phyloP scores from a whole-genome alignment of 768 basidiomycete genomes.

The Termitomyces sp. region DNA sequence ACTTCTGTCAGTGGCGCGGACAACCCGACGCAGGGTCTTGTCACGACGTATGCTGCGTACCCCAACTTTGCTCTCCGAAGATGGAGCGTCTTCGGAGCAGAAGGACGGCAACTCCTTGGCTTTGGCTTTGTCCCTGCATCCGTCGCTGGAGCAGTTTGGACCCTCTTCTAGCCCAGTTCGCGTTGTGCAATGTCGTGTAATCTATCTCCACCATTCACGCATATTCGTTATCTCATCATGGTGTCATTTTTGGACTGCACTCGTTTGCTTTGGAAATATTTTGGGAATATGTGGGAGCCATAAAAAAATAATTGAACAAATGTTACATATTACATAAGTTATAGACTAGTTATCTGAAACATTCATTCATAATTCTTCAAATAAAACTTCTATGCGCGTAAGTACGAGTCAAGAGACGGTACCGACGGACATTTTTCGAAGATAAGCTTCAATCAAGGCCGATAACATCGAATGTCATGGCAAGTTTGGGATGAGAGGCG shows the following conservation, averaged over 20 bases:
- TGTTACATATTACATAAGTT: not conserved
- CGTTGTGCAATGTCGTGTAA: not conserved
- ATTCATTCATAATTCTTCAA: no score
- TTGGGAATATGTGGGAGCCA: no score
- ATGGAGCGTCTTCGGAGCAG: conserved; percentile 9
- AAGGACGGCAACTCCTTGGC: conserved; percentile 5
- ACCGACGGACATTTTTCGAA: no score
- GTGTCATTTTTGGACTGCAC: no score
- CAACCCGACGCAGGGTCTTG: conserved; percentile 32
- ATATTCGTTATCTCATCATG: not conserved
- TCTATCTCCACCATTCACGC: not conserved
- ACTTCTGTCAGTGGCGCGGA: conserved; percentile 36
- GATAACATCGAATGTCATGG: not conserved
- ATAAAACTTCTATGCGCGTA: not conserved
- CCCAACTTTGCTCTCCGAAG: conserved; percentile 19
- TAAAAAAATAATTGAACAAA: no score
- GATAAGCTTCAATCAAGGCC: no score
- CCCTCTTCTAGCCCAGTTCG: conserved; percentile 1
- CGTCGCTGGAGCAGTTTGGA: conserved; percentile 18
- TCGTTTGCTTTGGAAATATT: no score
- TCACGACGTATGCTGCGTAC: conserved; percentile 32
- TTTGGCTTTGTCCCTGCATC: conserved; percentile 12
- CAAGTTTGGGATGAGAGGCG: no score
- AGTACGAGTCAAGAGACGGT: not conserved
- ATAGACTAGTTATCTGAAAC: not conserved